A percentile compares a stretch with the other conserved stretches of the same genome.
These are phyloP conservation scores for Cladosporium sp. DNA, from an alignment of 2,329 filamentous ascomycete species.

Conservation along the genomic window DNA sequence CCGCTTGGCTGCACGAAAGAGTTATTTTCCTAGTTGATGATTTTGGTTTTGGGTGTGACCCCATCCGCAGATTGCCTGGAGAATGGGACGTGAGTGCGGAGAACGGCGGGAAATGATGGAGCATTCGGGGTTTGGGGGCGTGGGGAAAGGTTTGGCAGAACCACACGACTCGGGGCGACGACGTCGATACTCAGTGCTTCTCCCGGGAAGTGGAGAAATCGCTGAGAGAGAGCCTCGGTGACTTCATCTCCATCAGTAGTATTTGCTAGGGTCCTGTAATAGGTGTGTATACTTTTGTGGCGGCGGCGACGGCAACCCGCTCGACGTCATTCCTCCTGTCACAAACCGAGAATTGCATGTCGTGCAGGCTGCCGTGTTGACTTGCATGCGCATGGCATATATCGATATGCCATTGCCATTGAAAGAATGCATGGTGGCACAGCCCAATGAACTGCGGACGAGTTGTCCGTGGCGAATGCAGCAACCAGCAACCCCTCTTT, in stretches of 20 bases:
- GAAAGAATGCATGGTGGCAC: background rate
- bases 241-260: background rate
- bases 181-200: too few species aligned
- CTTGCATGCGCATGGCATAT: too few species aligned
- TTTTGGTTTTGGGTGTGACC: too few species aligned
- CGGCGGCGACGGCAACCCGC: background rate
- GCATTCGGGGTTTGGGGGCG: background rate
- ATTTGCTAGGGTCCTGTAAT: too few species aligned
- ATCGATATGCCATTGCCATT: background rate
- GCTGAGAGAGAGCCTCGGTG: background rate
- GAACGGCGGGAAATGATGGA: background rate
- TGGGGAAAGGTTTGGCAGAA: too few species aligned
- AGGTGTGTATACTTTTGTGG: background rate
- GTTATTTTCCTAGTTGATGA: too few species aligned
- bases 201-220: too few species aligned
- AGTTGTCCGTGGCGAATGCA: background rate
- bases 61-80: too few species aligned
- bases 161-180: too few species aligned
- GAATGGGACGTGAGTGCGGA: too few species aligned
- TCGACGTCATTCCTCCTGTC: too few species aligned
- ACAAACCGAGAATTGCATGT: background rate
- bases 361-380: background rate
- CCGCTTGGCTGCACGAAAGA: slow-evolving; percentile 1
- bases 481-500: background rate
- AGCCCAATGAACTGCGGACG: background rate